Percentiles rank a stretch among this genome's conserved stretches.
These are phyloP conservation scores for Apophysomyces ossiformis DNA, from an alignment of 371 early-diverging fungal species.

Conservation along the genomic window DNA sequence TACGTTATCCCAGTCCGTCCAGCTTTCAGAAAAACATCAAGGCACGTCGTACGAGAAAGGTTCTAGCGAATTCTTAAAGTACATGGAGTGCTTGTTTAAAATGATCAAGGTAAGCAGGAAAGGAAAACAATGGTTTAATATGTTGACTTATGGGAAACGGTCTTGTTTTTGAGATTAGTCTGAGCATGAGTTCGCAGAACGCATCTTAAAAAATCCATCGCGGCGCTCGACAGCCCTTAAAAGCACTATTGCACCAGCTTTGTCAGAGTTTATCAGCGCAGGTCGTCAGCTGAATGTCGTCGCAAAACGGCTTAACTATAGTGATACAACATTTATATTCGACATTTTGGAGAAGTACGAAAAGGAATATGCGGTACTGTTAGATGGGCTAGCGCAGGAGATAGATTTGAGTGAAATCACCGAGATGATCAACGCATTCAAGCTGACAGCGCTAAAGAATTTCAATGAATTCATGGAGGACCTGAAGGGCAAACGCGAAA, in stretches of 20 bases:
- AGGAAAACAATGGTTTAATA: not conserved
- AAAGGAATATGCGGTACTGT: slow-evolving; percentile 29
- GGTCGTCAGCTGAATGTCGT: slow-evolving; percentile 69
- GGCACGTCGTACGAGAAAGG: slow-evolving; percentile 74
- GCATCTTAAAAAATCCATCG: slow-evolving; percentile 65
- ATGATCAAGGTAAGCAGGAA: slow-evolving; percentile 56
- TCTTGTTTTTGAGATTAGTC: slow-evolving; percentile 34
- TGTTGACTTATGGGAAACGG: too few species aligned
- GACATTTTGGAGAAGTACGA: slow-evolving; percentile 74
- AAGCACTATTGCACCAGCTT: slow-evolving; percentile 59
- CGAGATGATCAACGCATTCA: slow-evolving; percentile 62
- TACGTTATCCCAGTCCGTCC: slow-evolving; percentile 55
- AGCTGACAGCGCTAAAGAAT: slow-evolving; percentile 60
- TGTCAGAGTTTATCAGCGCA: slow-evolving; percentile 65
- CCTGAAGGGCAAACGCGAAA: slow-evolving; percentile 49
- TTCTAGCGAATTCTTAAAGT: slow-evolving; percentile 65
- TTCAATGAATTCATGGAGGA: slow-evolving; percentile 81
- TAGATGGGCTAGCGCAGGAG: slow-evolving; percentile 27
- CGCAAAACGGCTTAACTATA: slow-evolving; percentile 64
- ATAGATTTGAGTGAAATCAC: slow-evolving; percentile 43
- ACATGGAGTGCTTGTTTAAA: slow-evolving; percentile 61
- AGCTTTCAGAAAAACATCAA: slow-evolving; percentile 51
- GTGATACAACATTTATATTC: slow-evolving; percentile 79
- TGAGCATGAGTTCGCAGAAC: slow-evolving; percentile 67
- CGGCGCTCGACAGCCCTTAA: slow-evolving; percentile 60